Evolutionary conservation across 495 filamentous ascomycete species (phyloP).

Genomic region (Achaetomiella virescens): DNA sequence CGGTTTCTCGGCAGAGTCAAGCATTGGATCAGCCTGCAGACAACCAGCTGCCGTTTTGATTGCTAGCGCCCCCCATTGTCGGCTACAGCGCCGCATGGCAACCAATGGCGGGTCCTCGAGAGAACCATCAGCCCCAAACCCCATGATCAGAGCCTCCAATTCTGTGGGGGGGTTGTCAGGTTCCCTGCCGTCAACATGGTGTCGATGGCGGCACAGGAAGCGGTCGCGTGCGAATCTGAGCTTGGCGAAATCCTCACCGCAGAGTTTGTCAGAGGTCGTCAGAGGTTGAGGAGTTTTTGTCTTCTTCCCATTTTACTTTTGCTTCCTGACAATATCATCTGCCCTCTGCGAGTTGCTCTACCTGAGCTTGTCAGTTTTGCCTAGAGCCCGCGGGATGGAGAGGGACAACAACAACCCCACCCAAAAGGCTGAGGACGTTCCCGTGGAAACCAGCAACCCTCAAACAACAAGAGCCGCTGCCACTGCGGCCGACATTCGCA

Average conservation of each 20-base stretch:
- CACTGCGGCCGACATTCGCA: background rate
- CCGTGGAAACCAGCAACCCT: background rate
- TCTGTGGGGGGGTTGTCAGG: background rate
- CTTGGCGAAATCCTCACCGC: background rate
- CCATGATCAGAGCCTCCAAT: background rate
- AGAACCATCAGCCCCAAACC: slow-evolving; percentile 1
- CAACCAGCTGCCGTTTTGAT: slow-evolving; percentile 4
- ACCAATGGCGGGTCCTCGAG: background rate
- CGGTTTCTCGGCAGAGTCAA: background rate
- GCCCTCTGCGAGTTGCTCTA: no score
- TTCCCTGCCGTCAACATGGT: background rate
- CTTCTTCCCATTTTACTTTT: background rate
- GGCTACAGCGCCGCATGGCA: background rate
- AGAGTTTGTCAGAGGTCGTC: no score
- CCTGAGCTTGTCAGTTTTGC: background rate
- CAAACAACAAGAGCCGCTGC: background rate
- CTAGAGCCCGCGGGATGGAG: slow-evolving; percentile 11
- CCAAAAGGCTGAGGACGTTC: slow-evolving; percentile 6
- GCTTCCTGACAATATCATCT: background rate
- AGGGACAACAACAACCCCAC: background rate
- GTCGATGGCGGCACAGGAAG: background rate
- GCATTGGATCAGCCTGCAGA: background rate
- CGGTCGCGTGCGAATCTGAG: background rate
- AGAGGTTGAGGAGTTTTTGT: background rate
- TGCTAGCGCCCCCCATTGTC: background rate